Base-by-base conservation (phyloP, 2,329 filamentous ascomycete genomes). In the Fusarium sp. region DNA sequence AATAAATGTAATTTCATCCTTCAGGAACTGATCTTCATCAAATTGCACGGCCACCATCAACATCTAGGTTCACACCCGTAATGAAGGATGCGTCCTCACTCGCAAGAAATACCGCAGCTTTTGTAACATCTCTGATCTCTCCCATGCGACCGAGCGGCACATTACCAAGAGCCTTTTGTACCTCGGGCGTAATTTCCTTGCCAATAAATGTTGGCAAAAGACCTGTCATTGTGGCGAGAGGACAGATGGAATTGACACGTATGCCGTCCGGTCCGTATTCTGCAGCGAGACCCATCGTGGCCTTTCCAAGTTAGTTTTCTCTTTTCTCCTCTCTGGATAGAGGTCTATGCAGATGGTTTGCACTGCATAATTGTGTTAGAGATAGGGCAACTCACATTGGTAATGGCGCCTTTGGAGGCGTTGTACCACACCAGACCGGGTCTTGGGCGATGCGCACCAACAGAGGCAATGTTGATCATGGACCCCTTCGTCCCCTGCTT, bases 241-340 rank as follows among this genome's bases (percentile, higher is more conserved):
- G 91, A 46, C 89, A 91, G 15, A 94, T 87, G 3, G 87, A 85
- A 67, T 93, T 93, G 72, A 94, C 89, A 1, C 91, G 86, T 67
- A 94, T 92, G 69, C 92, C 85, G 56, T 91, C 85, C 0, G 87
- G 85, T 1, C 89, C 92, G 71, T 91, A 94, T 77, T 94, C 91
- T 2, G 91, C 88, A 1, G 91, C 92, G 69, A 94, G 77, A 3
- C 78, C 75, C 77, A 85, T 85, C 1, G 82, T 83, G 38, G 86
- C 62, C 62, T 68, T 7, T 8, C 18, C 12, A 8, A 3, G 6
- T 65, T 34, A 65, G 62, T 44, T 52, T 8, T 10, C 45, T 51
- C 33, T 11, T 36, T 7, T 26, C 31, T 18, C 34, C 23, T 31
- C 15, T 16, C 8, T 30, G 16, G 38, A 23, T 23, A 3, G 26